These are phyloP conservation scores for Stereocaulon alpinum DNA, from an alignment of 495 filamentous ascomycete genomes.

Conservation along the genomic window DNA sequence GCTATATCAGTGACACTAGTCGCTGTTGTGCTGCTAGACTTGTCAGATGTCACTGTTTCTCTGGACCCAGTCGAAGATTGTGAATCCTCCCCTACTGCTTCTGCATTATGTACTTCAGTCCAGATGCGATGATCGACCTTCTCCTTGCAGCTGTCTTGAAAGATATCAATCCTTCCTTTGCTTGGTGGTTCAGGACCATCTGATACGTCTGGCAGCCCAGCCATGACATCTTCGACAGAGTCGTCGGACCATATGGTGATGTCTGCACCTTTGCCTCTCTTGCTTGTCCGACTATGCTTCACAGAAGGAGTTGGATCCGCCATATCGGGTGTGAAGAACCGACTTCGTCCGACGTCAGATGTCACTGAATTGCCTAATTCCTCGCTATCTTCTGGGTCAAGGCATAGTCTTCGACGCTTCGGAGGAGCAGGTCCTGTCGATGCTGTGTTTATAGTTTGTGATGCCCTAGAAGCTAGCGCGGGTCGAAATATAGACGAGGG, in stretches of 20 bases:
- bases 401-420: slow-evolving; percentile 55
- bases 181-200: slow-evolving; percentile 23
- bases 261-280: slow-evolving; percentile 36
- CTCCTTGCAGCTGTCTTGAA: slow-evolving; percentile 13
- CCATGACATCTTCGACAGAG: slow-evolving; percentile 51
- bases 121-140: background rate
- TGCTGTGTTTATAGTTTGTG: slow-evolving; percentile 33
- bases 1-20: background rate
- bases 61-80: slow-evolving; percentile 11
- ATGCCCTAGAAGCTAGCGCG: slow-evolving; percentile 28
- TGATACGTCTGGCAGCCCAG: slow-evolving; percentile 37
- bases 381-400: slow-evolving; percentile 39
- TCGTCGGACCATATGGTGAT: slow-evolving; percentile 61
- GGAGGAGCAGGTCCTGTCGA: slow-evolving; percentile 38
- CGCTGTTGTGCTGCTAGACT: background rate
- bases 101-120: background rate
- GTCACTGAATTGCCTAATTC: slow-evolving; percentile 24
- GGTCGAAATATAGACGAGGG: slow-evolving; percentile 21
- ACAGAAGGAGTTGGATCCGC: slow-evolving; percentile 42
- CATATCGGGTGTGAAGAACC: slow-evolving; percentile 42
- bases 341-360: slow-evolving; percentile 38
- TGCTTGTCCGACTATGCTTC: slow-evolving; percentile 34
- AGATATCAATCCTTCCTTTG: slow-evolving; percentile 24
- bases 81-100: background rate
- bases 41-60: background rate